phyloP scores from a whole-genome alignment of 2,329 filamentous ascomycete species.

The Tolypocladium paradoxum region DNA sequence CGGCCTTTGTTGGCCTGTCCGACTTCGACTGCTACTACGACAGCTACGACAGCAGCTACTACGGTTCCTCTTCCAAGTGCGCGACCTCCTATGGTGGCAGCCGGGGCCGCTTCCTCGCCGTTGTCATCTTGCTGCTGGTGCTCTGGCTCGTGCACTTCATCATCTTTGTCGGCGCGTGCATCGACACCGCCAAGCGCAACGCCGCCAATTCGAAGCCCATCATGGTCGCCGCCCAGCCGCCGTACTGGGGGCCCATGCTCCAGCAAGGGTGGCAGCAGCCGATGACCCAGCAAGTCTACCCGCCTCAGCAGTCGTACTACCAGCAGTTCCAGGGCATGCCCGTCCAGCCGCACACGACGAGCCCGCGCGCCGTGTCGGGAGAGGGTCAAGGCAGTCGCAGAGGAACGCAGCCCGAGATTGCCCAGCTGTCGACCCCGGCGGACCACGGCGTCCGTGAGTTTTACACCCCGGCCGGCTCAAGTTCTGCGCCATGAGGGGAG shows the following conservation, averaged over 20 bases:
- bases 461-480: not conserved
- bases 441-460: not conserved
- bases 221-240: not conserved
- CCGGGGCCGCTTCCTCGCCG: not conserved
- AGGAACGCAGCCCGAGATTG: not conserved
- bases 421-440: not conserved
- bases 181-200: conserved; percentile 8
- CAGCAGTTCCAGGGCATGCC: not conserved
- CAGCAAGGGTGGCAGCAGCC: not conserved
- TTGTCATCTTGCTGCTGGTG: not conserved
- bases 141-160: not conserved
- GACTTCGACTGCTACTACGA: not conserved
- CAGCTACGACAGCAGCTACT: not conserved
- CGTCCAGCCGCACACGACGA: not conserved
- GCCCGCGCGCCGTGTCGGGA: not conserved
- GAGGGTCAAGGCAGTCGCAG: not conserved
- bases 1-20: not conserved
- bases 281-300: not conserved
- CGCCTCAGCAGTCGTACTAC: not conserved
- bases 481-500: not conserved
- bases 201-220: not conserved
- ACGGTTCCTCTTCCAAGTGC: not conserved
- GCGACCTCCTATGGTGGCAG: not conserved
- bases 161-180: conserved; percentile 13
- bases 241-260: not conserved